Percentiles rank a stretch among this genome's conserved stretches.
Conservation (phyloP, 164 flowering plant species). For the Chimonanthus praecox region DNA sequence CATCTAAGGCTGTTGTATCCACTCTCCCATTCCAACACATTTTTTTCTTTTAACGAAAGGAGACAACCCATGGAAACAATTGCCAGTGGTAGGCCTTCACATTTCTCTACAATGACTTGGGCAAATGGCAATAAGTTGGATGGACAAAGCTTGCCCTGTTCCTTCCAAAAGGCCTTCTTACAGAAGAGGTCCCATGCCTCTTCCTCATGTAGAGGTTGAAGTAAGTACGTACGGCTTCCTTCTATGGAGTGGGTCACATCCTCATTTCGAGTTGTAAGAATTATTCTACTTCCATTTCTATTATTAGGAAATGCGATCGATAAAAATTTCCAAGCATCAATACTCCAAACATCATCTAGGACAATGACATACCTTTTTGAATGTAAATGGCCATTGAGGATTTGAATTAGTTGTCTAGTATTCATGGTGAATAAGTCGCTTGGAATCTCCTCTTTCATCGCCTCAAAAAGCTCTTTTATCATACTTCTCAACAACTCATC, state of each 20-base stretch:
- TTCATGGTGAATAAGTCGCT: background rate
- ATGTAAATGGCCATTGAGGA: background rate
- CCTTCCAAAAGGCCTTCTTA: constrained; percentile 1
- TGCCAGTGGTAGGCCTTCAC: constrained; percentile 25
- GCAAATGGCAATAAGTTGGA: background rate
- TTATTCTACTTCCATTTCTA: constrained; percentile 21
- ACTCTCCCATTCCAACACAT: constrained; percentile 10
- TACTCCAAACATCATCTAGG: constrained; percentile 39
- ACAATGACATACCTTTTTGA: constrained; percentile 25
- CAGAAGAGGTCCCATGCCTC: constrained; percentile 9
- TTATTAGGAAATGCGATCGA: background rate
- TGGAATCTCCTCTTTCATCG: background rate
- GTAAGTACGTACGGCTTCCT: background rate
- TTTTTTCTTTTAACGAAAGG: constrained; percentile 1
- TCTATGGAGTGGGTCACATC: constrained; percentile 26
- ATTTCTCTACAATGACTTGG: constrained; percentile 9
- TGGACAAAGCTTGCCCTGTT: background rate
- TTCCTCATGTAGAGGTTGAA: background rate
- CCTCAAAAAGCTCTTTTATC: background rate
- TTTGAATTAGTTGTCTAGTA: background rate
- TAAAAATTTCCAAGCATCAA: background rate
- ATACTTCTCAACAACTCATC: background rate
- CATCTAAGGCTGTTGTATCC: constrained; percentile 5
- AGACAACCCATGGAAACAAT: constrained; percentile 14
- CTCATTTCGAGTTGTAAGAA: constrained; percentile 30